These are phyloP conservation scores for Trifolium fragiferum DNA, from an alignment of 306 rosid species.

Conservation along the genomic window DNA sequence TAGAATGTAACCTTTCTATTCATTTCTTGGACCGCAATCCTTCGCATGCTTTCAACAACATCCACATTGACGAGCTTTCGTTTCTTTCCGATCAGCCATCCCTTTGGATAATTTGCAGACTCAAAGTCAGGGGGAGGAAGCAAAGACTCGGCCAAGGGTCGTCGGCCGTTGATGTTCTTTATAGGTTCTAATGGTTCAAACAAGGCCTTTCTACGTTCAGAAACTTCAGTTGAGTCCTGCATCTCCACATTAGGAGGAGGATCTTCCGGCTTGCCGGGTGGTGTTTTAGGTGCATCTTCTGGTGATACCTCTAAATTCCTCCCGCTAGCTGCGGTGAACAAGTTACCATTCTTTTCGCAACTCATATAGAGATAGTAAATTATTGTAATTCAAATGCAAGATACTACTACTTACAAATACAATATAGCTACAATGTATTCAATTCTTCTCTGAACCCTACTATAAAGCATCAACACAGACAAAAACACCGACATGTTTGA, in stretches of 20 bases:
- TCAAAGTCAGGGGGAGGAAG: slow-evolving; percentile 98
- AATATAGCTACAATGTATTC: not conserved
- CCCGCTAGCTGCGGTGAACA: slow-evolving; percentile 79
- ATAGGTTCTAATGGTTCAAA: slow-evolving; percentile 86
- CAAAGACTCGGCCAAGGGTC: slow-evolving; percentile 76
- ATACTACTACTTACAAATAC: not conserved
- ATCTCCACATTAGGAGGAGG: slow-evolving; percentile 52
- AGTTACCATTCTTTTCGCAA: slow-evolving; percentile 72
- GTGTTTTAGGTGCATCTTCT: slow-evolving; percentile 54
- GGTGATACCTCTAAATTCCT: slow-evolving; percentile 73
- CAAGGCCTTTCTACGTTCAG: slow-evolving; percentile 68
- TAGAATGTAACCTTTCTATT: slow-evolving; percentile 77
- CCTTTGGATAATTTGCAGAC: slow-evolving; percentile 74
- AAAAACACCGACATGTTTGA: not conserved
- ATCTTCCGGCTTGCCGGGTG: slow-evolving; percentile 60
- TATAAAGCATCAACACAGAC: not conserved
- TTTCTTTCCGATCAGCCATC: slow-evolving; percentile 94
- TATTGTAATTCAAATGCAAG: not conserved
- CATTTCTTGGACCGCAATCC: slow-evolving; percentile 97
- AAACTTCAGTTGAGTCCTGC: slow-evolving; percentile 46
- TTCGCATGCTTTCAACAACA: slow-evolving; percentile 94
- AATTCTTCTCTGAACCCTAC: not conserved
- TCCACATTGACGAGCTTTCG: slow-evolving; percentile 95
- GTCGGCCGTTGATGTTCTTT: slow-evolving; percentile 55
- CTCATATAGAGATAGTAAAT: slow-evolving; percentile 49